Base-by-base conservation (phyloP, 345 rosid species). In the Citrus medica region DNA sequence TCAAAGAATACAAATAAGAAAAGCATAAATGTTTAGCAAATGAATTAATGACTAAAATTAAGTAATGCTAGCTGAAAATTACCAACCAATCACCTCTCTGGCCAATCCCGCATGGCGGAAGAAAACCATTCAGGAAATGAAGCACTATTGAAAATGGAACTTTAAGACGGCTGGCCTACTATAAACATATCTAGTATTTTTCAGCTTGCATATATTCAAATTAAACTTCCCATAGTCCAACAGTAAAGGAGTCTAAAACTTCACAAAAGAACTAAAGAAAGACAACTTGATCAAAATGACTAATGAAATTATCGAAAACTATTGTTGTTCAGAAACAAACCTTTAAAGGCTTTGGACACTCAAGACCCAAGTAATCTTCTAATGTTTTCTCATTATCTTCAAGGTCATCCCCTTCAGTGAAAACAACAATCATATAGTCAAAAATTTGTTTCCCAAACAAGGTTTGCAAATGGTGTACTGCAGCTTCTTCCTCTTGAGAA, bases 371-470 rank as follows among this genome's bases (percentile, higher is more conserved):
- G 77, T 91, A 92, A 65, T 91, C 97, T 66, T 95, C 95, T 72
- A 95, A 79, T 0, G 94, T 93, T 77, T 91, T 92, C 5, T 93
- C 97, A 62, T 84, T 85, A 24, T 92, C 97, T 79, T 93, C 97
- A 73, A 95, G 89, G 12, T 90, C 94, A 82, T 95, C 99, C 8
- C 99, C 99, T 53, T 97, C 98, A 1, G 98, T 95, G 69, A 93
- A 95, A 25, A 95, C 90, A 24, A 93, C 86, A 79, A 95, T 88
- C 97, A 95, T 88, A 83, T 93, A 90, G 81, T 89, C 85, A 71
- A 85, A 32, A 71, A 93, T 93, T 78, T 87, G 89, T 67, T 83
- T 86, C 19, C 99, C 98, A 38, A 93, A 91, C 67, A 95, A 79
- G n/a, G 89, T 86, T 68, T 86, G 91, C 82, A 95, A 84, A 87